Base-by-base conservation (phyloP, 768 basidiomycete genomes). In the Basidioascus undulatus region DNA sequence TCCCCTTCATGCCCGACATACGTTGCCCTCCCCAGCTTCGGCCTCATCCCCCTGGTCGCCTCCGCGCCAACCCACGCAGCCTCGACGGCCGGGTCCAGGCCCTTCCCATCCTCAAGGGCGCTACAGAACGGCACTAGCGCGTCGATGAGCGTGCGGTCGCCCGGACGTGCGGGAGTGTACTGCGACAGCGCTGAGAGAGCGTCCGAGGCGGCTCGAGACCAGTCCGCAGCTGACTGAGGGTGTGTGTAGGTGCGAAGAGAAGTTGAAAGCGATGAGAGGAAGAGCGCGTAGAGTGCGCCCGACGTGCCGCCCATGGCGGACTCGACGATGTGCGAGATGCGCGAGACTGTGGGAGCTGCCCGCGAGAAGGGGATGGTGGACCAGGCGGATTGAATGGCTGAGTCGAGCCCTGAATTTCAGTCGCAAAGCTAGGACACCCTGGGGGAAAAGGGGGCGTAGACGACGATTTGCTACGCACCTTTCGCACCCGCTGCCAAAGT, bases 71-170 rank as follows among this genome's bases (percentile, higher is more conserved):
- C 57, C 12, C 57, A 59, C 1, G 73, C 79, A 0, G 68, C 70
- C 39, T 59, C 57, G 31, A 76, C 71, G 0, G 82, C 76, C 3
- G 53, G 56, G 0, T 53, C 56, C 19, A 72, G 59, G 42, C 65
- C 64, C 21, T 41, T 41, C 18, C 51, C 47, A 0, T 50, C 49
- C 30, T 58, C 54, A 20, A 74, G 60, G 16, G 64, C 58, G 4
- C 62, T 55, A 32, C 77, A 64, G 56, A 89, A 87, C 2, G 79
- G 76, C 30, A 70, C 65, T 18, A 94, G 66, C 7, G 86, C 83
- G 59, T 94, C 86, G n/a, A 94, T 68, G 27, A 94, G 71, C 7
- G 86, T 92, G 51, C 86, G 72, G 2, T 79, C 82, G 4, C 84
- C 84, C 3, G 76, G 75, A 21, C 86, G 72, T 12, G 86, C 86